Evolutionary conservation across 2,329 filamentous ascomycete species (phyloP).

Genomic region (Colletotrichum sp.): DNA sequence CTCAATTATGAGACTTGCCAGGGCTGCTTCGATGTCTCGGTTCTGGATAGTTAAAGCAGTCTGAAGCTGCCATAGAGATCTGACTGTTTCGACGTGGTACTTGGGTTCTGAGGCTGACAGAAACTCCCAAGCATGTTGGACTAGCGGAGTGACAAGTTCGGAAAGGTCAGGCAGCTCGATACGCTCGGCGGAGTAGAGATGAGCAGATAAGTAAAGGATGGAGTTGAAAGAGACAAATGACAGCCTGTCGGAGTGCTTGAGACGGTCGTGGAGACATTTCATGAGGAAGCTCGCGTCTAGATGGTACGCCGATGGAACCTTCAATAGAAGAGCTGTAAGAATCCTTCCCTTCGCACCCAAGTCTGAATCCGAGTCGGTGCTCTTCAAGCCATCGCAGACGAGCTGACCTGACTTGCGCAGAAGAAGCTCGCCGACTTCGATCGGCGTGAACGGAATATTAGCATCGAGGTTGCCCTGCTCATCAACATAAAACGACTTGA

Average conservation of each 20-base stretch:
- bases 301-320: conserved; percentile 48
- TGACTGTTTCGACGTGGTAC: conserved; percentile 91
- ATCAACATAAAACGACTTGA: conserved; percentile 71
- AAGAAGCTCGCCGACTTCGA: conserved; percentile 65
- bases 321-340: conserved; percentile 62
- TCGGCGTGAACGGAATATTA: conserved; percentile 62
- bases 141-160: conserved; percentile 70
- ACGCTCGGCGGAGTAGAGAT: conserved; percentile 59
- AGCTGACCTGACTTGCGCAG: conserved; percentile 63
- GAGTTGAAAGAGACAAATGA: conserved; percentile 64
- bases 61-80: conserved; percentile 86
- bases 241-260: conserved; percentile 43
- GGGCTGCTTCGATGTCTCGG: conserved; percentile 80
- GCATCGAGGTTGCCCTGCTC: conserved; percentile 74
- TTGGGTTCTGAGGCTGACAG: conserved; percentile 85
- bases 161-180: conserved; percentile 60
- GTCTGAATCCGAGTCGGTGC: conserved; percentile 46
- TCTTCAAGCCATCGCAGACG: conserved; percentile 51
- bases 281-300: conserved; percentile 54
- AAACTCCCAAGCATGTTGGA: conserved; percentile 78
- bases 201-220: conserved; percentile 61
- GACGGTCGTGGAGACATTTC: conserved; percentile 53
- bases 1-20: conserved; percentile 72
- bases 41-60: conserved; percentile 69
- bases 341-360: conserved; percentile 64